Conservation (phyloP, 805 yeast genomes). For the Teunomyces funiuensis region DNA sequence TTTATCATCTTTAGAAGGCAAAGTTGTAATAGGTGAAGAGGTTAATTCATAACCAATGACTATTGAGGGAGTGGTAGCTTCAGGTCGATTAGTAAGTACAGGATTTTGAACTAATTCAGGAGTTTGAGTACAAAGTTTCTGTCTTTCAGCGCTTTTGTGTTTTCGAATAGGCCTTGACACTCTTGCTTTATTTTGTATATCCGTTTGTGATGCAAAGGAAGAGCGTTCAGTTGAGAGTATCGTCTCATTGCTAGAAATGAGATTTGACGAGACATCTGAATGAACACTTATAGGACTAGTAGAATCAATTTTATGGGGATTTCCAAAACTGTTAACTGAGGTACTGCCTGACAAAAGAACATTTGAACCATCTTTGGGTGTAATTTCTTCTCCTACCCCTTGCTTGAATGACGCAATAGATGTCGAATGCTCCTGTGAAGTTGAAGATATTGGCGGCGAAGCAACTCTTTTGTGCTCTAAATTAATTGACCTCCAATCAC, state of each 20-base stretch:
- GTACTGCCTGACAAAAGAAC: neutral
- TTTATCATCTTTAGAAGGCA: constrained; percentile 16
- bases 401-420: neutral
- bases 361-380: neutral
- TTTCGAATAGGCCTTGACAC: constrained; percentile 7
- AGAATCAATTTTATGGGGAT: constrained; percentile 9
- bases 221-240: constrained; percentile 33
- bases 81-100: constrained; percentile 2
- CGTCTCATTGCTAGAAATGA: constrained; percentile 28
- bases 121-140: too few relatives aligned
- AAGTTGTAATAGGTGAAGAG: constrained; percentile 17
- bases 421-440: neutral
- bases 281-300: constrained; percentile 29
- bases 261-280: constrained; percentile 29
- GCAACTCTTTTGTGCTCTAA: constrained; percentile 10
- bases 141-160: too few relatives aligned
- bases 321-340: neutral
- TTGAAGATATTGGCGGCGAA: constrained; percentile 10
- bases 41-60: constrained; percentile 17
- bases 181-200: constrained; percentile 8
- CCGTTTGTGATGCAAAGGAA: constrained; percentile 20
- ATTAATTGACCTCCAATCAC: constrained; percentile 6
- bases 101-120: neutral
- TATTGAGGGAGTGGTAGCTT: constrained; percentile 16
- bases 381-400: neutral